phyloP scores from a whole-genome alignment of 306 rosid genomes.

The Malus domestica region ASM211411v1 NC_041795.1:34227001-34227500 shows the following conservation, averaged over 20 bases:
- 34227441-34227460: conserved; percentile 75
- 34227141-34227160: neutral
- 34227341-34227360: conserved; percentile 99
- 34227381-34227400: conserved; percentile 97
- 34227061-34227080: neutral
- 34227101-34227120: neutral
- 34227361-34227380: conserved; percentile 99
- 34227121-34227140: neutral
- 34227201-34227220: neutral
- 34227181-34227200: conserved; percentile 3
- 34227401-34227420: conserved; percentile 97
- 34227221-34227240: neutral
- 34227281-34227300: conserved; percentile 87
- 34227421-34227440: conserved; percentile 85
- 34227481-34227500: conserved; percentile 89
- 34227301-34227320: conserved; percentile 97
- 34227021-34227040: neutral
- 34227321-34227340: conserved; percentile 95
- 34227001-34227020: conserved; percentile 6
- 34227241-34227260: neutral
- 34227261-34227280: conserved; percentile 4
- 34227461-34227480: conserved; percentile 79
- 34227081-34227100: conserved; percentile 4
- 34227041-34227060: conserved; percentile 1
- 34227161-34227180: neutral